Evolutionary conservation across 306 rosid genomes (phyloP).

Genomic region (Quercus parvula): DNA sequence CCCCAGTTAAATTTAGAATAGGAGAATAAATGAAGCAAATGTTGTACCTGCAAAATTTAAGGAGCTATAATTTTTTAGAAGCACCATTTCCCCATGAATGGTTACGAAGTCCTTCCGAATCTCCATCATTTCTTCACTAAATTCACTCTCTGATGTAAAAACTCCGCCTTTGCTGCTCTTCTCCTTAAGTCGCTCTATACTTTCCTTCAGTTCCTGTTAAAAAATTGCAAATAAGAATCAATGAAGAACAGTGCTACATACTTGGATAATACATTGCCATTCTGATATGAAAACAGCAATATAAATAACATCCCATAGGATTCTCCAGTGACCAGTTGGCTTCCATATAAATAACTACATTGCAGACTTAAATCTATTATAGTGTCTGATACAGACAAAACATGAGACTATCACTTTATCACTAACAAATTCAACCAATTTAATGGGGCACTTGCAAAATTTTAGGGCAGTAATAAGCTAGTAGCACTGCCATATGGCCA

Average conservation of each 20-base stretch:
- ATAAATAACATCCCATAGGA: slow-evolving; percentile 5
- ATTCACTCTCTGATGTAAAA: slow-evolving; percentile 66
- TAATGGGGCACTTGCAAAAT: neutral
- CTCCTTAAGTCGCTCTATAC: slow-evolving; percentile 72
- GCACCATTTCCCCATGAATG: slow-evolving; percentile 98
- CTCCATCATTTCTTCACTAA: slow-evolving; percentile 95
- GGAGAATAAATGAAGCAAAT: neutral
- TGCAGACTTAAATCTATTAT: neutral
- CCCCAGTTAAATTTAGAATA: slow-evolving; percentile 2
- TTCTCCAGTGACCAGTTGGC: slow-evolving; percentile 9
- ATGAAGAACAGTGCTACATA: neutral
- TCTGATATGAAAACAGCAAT: neutral
- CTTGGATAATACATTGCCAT: neutral
- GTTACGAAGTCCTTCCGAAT: slow-evolving; percentile 90
- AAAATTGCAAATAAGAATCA: slow-evolving; percentile 26
- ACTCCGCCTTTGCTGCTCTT: slow-evolving; percentile 50
- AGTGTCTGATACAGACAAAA: neutral
- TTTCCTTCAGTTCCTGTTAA: slow-evolving; percentile 76
- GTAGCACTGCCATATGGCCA: neutral
- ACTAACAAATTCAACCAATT: neutral
- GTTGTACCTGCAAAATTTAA: slow-evolving; percentile 85
- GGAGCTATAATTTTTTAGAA: slow-evolving; percentile 90
- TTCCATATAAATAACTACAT: neutral
- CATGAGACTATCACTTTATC: neutral
- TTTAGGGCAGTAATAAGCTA: neutral